Conservation (phyloP, 495 filamentous ascomycete genomes). For the Margaritispora aquatica region DNA sequence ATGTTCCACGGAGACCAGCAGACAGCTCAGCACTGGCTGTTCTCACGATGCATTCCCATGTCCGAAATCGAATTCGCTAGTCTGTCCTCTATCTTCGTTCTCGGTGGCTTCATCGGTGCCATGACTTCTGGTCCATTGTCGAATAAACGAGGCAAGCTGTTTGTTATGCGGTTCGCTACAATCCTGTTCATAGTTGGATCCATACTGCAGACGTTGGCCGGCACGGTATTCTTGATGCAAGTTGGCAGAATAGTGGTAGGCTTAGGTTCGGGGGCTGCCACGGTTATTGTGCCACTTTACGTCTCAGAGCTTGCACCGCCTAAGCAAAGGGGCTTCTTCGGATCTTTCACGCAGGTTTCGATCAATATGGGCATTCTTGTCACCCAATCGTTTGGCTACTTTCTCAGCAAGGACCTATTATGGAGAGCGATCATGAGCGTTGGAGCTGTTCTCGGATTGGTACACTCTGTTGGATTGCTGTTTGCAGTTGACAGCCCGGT, state of each 20-base stretch:
- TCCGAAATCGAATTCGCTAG: conserved; percentile 66
- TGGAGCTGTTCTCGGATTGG: conserved; percentile 59
- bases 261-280: conserved; percentile 75
- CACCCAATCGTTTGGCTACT: conserved; percentile 79
- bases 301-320: conserved; percentile 87
- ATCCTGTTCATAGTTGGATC: conserved; percentile 73
- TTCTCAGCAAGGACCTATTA: conserved; percentile 65
- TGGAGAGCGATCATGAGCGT: conserved; percentile 81
- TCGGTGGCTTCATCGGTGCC: conserved; percentile 83
- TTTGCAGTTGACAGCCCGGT: conserved; percentile 78
- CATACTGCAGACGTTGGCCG: conserved; percentile 61
- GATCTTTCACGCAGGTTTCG: conserved; percentile 86
- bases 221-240: conserved; percentile 58
- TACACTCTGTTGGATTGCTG: conserved; percentile 60
- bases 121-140: conserved; percentile 68
- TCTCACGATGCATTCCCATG: conserved; percentile 83
- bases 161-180: conserved; percentile 65
- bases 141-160: conserved; percentile 63
- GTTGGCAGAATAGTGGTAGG: conserved; percentile 76
- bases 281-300: conserved; percentile 94
- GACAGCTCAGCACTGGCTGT: conserved; percentile 25
- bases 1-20: conserved; percentile 45
- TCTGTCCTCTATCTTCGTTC: conserved; percentile 83
- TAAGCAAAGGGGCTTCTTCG: conserved; percentile 73
- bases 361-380: conserved; percentile 89